Evolutionary conservation across 352 stramenopile genomes (phyloP), one percentile per base, ranked within the genome.

Genomic region (Pseudoperonospora humuli): DNA sequence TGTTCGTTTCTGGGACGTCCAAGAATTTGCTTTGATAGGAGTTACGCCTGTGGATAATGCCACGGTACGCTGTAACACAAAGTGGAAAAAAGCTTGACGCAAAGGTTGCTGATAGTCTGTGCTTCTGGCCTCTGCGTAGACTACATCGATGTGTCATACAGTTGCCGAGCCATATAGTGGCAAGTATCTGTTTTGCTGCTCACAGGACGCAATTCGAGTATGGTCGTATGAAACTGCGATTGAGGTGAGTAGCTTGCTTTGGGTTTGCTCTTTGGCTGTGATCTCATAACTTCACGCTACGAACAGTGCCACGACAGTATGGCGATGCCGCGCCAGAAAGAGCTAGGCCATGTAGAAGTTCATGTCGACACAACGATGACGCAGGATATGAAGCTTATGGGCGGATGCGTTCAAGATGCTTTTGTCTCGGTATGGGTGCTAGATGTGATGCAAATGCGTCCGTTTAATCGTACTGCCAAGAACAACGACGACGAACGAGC

Each of bases 161-260:
- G 49, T 90, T 14, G 53, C 65, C 3, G 77, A 93, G 33, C 80
- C 80, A 0, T 75, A 86, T 51, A 84, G 67, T 18, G 80, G 80
- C 20, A 89, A 90, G 40, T 93, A 81, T 45, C 56, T 89, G 8
- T 65, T 87, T 36, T 83, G 70, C 46, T 84, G 69, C 53, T 93
- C 80, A 1, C 63, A 77, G 15, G 81, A 93, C 40, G 65, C 72
- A 7, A 64, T 89, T 40, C 80, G 76, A 32, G 64, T 93, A 9
- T 93, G 81, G 81, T 91, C 78, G 0, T 93, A 91, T 33, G 81
- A 93, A 52, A 75, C 70, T 24, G 73, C 78, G 0, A 86, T 90
- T 26, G 64, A 89, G 64, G 73, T 87, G 41, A 14, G 52, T 61
- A 23, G 38, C 14, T 29, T 31, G 26, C 3, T 31, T 7, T 31